phyloP scores from a whole-genome alignment of 257 asterid genomes.

The Hygrophila difformis region DNA sequence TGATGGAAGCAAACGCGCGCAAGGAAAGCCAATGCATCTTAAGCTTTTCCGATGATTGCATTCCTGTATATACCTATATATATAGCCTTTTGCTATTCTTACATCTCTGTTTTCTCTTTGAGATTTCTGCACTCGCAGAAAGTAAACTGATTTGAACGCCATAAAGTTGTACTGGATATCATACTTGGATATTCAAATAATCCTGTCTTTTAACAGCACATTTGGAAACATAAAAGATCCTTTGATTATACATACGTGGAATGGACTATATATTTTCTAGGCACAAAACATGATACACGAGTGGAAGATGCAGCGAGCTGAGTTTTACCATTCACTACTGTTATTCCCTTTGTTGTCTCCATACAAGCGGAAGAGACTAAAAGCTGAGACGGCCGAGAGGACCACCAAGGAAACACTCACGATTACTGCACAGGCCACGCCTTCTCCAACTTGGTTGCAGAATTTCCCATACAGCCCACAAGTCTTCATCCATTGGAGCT shows the following conservation, averaged over 20 bases:
- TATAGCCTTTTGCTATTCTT: slow-evolving; percentile 11
- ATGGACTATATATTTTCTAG: background rate
- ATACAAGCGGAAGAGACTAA: slow-evolving; percentile 80
- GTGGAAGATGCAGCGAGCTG: background rate
- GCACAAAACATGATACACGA: slow-evolving; percentile 6
- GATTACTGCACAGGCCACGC: slow-evolving; percentile 58
- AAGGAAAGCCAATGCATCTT: slow-evolving; percentile 37
- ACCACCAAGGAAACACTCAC: slow-evolving; percentile 45
- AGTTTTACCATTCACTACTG: slow-evolving; percentile 34
- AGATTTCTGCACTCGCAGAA: too few species aligned
- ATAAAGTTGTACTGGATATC: slow-evolving; percentile 9
- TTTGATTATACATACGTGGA: slow-evolving; percentile 12
- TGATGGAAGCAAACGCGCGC: slow-evolving; percentile 35
- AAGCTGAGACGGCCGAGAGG: slow-evolving; percentile 75
- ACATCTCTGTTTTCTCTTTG: background rate
- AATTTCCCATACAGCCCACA: slow-evolving; percentile 60
- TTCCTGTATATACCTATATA: slow-evolving; percentile 4
- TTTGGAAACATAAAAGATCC: too few species aligned
- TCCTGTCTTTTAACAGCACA: too few species aligned
- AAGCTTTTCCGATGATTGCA: slow-evolving; percentile 26
- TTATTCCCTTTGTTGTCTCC: slow-evolving; percentile 48
- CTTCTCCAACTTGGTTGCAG: slow-evolving; percentile 86
- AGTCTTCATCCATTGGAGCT: slow-evolving; percentile 84
- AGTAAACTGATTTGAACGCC: slow-evolving; percentile 15
- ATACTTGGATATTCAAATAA: too few species aligned